Conservation (phyloP, 768 basidiomycete genomes). For the Boletus subparvulus region DNA sequence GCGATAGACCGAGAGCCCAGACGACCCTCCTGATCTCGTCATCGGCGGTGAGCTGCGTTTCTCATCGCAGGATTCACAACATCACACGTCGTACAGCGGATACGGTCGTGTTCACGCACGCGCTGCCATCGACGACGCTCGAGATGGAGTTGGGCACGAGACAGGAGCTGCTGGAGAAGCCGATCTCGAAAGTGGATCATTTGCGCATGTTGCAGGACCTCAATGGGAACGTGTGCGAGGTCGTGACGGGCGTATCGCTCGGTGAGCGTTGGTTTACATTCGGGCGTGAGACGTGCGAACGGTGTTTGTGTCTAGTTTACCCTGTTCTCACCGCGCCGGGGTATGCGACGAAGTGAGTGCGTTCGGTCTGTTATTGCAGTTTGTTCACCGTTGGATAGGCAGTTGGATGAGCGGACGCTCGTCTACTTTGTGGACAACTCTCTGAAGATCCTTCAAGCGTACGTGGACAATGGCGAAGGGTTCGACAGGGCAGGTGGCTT, state of each 20-base stretch:
- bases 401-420: slow-evolving; percentile 78
- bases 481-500: slow-evolving; percentile 91
- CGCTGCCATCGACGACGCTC: slow-evolving; percentile 54
- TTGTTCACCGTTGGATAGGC: slow-evolving; percentile 39
- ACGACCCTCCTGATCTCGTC: slow-evolving; percentile 76
- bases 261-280: slow-evolving; percentile 45
- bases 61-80: background rate
- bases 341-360: slow-evolving; percentile 61
- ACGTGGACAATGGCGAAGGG: slow-evolving; percentile 84
- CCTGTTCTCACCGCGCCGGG: slow-evolving; percentile 76
- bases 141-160: slow-evolving; percentile 40
- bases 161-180: slow-evolving; percentile 91
- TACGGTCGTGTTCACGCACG: slow-evolving; percentile 88
- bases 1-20: slow-evolving; percentile 49
- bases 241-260: slow-evolving; percentile 86
- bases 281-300: too few relatives aligned
- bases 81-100: slow-evolving; percentile 64
- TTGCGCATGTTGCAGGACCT: slow-evolving; percentile 84
- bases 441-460: slow-evolving; percentile 61
- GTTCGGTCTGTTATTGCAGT: background rate
- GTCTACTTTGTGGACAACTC: slow-evolving; percentile 75
- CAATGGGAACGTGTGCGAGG: slow-evolving; percentile 85
- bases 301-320: slow-evolving; percentile 46
- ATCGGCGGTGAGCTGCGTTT: slow-evolving; percentile 55
- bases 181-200: slow-evolving; percentile 73